Evolutionary conservation across 306 rosid genomes (phyloP).

Genomic region (Delonix regia): DNA sequence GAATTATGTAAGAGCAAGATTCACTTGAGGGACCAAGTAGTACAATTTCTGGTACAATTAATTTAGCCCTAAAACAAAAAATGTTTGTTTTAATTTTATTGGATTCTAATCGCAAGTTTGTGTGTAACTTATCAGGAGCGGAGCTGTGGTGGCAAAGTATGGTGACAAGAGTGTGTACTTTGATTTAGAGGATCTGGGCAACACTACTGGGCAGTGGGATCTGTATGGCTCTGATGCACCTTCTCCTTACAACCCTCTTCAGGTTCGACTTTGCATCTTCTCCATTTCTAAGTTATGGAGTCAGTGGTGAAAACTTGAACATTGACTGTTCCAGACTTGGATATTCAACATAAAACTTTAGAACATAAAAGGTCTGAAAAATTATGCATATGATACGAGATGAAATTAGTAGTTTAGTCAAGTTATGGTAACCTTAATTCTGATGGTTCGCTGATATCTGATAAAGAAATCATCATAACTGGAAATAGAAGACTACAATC

Average conservation of each 20-base stretch:
- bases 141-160: slow-evolving; percentile 79
- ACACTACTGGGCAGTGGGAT: slow-evolving; percentile 92
- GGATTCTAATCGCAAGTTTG: background rate
- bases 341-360: background rate
- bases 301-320: background rate
- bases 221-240: slow-evolving; percentile 89
- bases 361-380: background rate
- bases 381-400: background rate
- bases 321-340: background rate
- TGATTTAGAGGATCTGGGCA: slow-evolving; percentile 79
- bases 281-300: background rate
- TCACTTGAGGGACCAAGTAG: too few relatives aligned
- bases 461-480: background rate
- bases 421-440: background rate
- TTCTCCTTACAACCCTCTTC: slow-evolving; percentile 85
- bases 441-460: background rate
- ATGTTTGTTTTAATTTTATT: background rate
- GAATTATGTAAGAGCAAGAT: background rate
- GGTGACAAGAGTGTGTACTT: slow-evolving; percentile 89
- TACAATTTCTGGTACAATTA: background rate
- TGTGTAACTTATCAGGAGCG: slow-evolving; percentile 45
- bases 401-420: background rate
- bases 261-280: slow-evolving; percentile 46
- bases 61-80: background rate
- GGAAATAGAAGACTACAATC: background rate